These are phyloP conservation scores for Knoxdaviesia capensis DNA, from an alignment of 2,329 filamentous ascomycete species.

Conservation along the genomic window DNA sequence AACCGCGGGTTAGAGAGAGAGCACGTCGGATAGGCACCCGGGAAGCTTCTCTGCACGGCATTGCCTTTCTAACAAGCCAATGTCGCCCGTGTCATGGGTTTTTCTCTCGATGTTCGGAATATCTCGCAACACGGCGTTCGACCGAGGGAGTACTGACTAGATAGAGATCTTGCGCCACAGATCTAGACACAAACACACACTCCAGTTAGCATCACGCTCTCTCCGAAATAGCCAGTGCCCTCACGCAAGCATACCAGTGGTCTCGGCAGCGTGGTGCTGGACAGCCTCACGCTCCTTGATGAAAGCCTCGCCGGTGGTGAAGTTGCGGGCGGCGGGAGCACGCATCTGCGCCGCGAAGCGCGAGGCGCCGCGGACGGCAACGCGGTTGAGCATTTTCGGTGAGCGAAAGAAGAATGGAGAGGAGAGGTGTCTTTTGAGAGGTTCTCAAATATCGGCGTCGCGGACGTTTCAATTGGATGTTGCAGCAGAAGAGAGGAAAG, in stretches of 20 bases:
- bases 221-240: constrained; percentile 3
- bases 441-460: too few relatives aligned
- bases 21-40: too few relatives aligned
- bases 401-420: neutral
- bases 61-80: too few relatives aligned
- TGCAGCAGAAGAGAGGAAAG: too few relatives aligned
- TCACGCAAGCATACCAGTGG: constrained; percentile 45
- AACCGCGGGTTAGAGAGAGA: neutral
- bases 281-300: constrained; percentile 78
- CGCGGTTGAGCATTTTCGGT: constrained; percentile 35
- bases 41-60: too few relatives aligned
- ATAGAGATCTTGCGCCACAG: constrained; percentile 92
- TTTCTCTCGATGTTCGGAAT: neutral
- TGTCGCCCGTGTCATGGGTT: too few relatives aligned
- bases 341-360: constrained; percentile 41
- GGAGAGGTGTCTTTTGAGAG: too few relatives aligned
- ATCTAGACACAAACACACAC: constrained; percentile 28
- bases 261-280: constrained; percentile 72
- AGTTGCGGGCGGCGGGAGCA: constrained; percentile 44
- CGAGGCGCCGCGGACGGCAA: constrained; percentile 19
- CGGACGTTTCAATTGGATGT: too few relatives aligned
- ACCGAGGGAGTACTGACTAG: constrained; percentile 47
- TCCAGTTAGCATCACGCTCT: neutral
- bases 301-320: constrained; percentile 55
- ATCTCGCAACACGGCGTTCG: neutral